Conservation (phyloP, 495 filamentous ascomycete genomes). For the Xylaria palmicola region DNA sequence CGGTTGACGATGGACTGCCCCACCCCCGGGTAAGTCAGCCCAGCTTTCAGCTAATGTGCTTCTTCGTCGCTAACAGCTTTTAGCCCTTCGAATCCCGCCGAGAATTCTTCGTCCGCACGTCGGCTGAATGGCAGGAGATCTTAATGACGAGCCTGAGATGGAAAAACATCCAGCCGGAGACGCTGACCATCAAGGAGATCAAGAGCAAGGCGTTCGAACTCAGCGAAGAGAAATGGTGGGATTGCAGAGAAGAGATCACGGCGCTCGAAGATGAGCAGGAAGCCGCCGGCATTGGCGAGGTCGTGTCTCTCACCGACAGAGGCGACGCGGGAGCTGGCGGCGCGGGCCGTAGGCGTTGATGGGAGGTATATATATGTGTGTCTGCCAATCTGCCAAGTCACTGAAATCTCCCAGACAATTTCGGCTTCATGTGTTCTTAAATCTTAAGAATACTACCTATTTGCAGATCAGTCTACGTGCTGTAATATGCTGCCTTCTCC, state of each 20-base stretch:
- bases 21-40: constrained; percentile 49
- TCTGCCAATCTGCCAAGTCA: neutral
- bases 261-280: constrained; percentile 95
- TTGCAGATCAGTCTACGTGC: too few relatives aligned
- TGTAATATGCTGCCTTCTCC: too few relatives aligned
- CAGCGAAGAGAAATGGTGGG: constrained; percentile 98
- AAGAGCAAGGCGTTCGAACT: constrained; percentile 83
- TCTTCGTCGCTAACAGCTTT: constrained; percentile 37
- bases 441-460: too few relatives aligned
- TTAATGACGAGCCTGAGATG: constrained; percentile 66
- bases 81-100: constrained; percentile 88
- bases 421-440: too few relatives aligned
- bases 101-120: constrained; percentile 89
- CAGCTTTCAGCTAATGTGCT: neutral
- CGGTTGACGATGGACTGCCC: constrained; percentile 58
- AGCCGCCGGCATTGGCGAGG: constrained; percentile 91
- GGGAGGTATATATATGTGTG: too few relatives aligned
- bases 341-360: constrained; percentile 58
- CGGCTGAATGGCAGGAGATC: constrained; percentile 83
- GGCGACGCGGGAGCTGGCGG: constrained; percentile 53
- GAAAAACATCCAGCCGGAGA: constrained; percentile 58
- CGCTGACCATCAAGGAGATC: constrained; percentile 81
- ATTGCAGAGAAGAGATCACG: constrained; percentile 90
- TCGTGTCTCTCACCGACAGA: constrained; percentile 80
- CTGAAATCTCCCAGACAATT: too few relatives aligned